Evolutionary conservation across 2,329 filamentous ascomycete species (phyloP).

Genomic region (Pezicula rhizophila): DNA sequence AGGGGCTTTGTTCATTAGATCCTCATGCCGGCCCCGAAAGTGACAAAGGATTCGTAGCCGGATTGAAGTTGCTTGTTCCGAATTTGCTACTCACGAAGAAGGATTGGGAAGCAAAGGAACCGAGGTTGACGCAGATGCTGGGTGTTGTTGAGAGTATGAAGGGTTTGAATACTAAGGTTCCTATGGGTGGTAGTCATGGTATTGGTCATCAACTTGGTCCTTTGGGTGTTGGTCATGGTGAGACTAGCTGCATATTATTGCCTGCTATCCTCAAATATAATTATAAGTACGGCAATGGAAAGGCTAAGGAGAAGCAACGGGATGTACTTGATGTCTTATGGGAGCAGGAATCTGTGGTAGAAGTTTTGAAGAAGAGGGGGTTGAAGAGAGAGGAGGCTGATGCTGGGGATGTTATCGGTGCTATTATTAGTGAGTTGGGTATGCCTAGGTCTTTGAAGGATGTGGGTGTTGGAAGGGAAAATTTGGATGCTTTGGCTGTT

Average conservation of each 20-base stretch:
- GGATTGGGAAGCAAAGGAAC: constrained; percentile 11
- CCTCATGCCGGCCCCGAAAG: constrained; percentile 8
- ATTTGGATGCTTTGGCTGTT: constrained; percentile 40
- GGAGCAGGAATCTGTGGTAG: constrained; percentile 12
- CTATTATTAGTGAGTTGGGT: constrained; percentile 42
- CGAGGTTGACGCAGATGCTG: constrained; percentile 22
- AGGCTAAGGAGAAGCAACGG: constrained; percentile 10
- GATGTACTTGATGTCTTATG: constrained; percentile 19
- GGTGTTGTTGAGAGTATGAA: constrained; percentile 48
- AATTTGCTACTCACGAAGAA: constrained; percentile 19
- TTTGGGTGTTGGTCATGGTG: constrained; percentile 50
- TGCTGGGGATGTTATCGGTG: constrained; percentile 45
- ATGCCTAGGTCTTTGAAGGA: constrained; percentile 48
- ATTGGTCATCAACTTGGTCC: constrained; percentile 37
- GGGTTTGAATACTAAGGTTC: constrained; percentile 35
- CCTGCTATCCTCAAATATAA: constrained; percentile 54
- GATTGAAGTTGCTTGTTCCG: constrained; percentile 18
- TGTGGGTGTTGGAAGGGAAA: constrained; percentile 42
- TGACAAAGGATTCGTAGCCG: constrained; percentile 12
- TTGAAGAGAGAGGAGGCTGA: constrained; percentile 26
- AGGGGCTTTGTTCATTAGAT: constrained; percentile 41
- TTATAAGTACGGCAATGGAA: constrained; percentile 13
- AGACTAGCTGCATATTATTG: constrained; percentile 50
- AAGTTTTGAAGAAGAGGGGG: constrained; percentile 11
- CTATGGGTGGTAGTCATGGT: constrained; percentile 32